A percentile compares a stretch with the other conserved stretches of the same genome.
Conservation (phyloP, 1,139 yeast genomes). For the Taphrina sp. region DNA sequence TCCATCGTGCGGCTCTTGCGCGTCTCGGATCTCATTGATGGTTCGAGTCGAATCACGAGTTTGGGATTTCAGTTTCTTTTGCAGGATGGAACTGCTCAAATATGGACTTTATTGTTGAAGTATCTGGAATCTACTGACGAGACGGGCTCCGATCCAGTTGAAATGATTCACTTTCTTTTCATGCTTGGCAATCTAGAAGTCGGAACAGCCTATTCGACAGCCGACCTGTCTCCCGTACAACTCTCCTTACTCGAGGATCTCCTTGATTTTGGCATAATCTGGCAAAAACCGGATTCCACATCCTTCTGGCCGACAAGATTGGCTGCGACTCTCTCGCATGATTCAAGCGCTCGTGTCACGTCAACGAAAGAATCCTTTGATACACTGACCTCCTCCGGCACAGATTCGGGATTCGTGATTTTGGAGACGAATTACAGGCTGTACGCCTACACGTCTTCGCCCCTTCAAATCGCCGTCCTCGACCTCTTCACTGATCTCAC, state of each 20-base stretch:
- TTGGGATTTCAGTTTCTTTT: conserved; percentile 88
- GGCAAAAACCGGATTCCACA: conserved; percentile 58
- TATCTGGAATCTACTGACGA: conserved; percentile 82
- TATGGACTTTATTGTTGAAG: conserved; percentile 87
- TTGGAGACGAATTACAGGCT: conserved; percentile 91
- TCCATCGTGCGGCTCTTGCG: conserved; percentile 46
- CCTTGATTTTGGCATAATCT: conserved; percentile 87
- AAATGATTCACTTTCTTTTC: conserved; percentile 87
- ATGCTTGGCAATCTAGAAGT: conserved; percentile 88
- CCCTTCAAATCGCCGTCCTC: conserved; percentile 88
- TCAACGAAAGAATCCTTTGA: conserved; percentile 64
- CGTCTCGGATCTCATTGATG: conserved; percentile 85
- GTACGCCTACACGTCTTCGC: conserved; percentile 89
- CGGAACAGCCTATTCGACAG: conserved; percentile 78
- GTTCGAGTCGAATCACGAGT: conserved; percentile 70
- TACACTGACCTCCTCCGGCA: conserved; percentile 34
- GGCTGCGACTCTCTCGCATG: conserved; percentile 88
- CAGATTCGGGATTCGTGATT: conserved; percentile 64
- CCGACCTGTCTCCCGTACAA: conserved; percentile 76
- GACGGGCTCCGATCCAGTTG: conserved; percentile 91
- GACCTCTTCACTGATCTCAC: conserved; percentile 81
- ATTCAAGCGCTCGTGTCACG: conserved; percentile 53
- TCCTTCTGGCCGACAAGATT: conserved; percentile 86
- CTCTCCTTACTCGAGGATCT: conserved; percentile 82
- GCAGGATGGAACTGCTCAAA: conserved; percentile 90